Evolutionary conservation across 1,284 basidiomycete species (phyloP).

Genomic region (Mycosarcoma mackinlayi): DNA sequence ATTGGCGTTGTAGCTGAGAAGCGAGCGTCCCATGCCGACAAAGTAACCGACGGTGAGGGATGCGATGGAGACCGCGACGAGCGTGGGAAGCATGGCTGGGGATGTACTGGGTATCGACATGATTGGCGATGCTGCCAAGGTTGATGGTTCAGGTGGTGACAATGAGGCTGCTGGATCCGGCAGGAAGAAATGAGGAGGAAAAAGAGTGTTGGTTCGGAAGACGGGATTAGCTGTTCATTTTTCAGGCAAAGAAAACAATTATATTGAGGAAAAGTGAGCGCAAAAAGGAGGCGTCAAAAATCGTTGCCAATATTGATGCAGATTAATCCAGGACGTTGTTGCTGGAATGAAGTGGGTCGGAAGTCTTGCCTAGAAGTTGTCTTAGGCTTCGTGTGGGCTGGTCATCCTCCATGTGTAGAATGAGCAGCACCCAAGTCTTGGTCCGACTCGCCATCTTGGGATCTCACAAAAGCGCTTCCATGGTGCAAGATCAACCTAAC

Average conservation of each 20-base stretch:
- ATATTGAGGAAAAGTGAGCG: not conserved
- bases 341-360: no score
- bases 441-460: no score
- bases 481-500: no score
- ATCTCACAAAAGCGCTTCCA: no score
- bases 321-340: no score
- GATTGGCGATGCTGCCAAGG: constrained; percentile 1
- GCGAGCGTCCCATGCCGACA: constrained; percentile 52
- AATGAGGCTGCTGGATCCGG: not conserved
- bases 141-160: not conserved
- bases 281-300: not conserved
- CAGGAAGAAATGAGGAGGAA: not conserved
- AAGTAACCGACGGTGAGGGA: constrained; percentile 60
- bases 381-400: no score
- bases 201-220: constrained; percentile 8
- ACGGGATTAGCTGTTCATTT: not conserved
- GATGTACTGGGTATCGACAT: constrained; percentile 24
- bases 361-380: no score
- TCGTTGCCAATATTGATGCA: no score
- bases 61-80: constrained; percentile 50
- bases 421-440: no score
- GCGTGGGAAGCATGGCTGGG: constrained; percentile 27
- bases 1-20: constrained; percentile 51
- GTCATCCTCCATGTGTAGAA: no score
- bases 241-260: not conserved